Conservation (phyloP, 2,329 filamentous ascomycete genomes). For the Tympanopsis confertula region DNA sequence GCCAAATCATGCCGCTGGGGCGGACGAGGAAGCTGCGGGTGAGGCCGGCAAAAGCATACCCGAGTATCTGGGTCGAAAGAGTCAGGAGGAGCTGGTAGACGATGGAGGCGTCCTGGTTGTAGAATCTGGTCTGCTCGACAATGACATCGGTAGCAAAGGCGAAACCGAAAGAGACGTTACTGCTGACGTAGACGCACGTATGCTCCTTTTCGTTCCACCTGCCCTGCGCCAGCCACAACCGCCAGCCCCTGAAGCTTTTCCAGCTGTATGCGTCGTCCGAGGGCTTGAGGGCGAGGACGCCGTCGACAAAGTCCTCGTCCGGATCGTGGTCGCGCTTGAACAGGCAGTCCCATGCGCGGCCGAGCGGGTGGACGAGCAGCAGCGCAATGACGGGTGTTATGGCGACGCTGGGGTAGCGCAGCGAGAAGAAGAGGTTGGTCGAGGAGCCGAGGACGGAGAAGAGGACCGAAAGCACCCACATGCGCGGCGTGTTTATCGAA, state of each 20-base stretch:
- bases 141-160: conserved; percentile 84
- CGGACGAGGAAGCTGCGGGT: conserved; percentile 72
- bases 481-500: conserved; percentile 79
- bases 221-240: conserved; percentile 69
- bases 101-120: conserved; percentile 68
- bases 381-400: conserved; percentile 83
- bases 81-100: conserved; percentile 73
- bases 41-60: conserved; percentile 76
- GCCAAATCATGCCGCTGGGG: conserved; percentile 86
- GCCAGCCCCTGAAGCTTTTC: conserved; percentile 29
- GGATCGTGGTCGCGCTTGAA: conserved; percentile 50
- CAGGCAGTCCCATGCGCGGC: conserved; percentile 64
- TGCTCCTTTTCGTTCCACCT: conserved; percentile 83
- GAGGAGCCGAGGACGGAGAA: conserved; percentile 72
- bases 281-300: conserved; percentile 21
- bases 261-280: conserved; percentile 9
- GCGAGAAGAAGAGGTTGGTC: conserved; percentile 78
- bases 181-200: conserved; percentile 79
- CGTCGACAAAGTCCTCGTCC: conserved; percentile 41
- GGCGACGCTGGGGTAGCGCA: conserved; percentile 80
- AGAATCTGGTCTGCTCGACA: conserved; percentile 81
- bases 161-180: conserved; percentile 81
- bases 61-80: conserved; percentile 74
- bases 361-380: conserved; percentile 73
- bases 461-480: conserved; percentile 70